Conservation (phyloP, 257 asterid species). For the Fraxinus cuspidata region DNA sequence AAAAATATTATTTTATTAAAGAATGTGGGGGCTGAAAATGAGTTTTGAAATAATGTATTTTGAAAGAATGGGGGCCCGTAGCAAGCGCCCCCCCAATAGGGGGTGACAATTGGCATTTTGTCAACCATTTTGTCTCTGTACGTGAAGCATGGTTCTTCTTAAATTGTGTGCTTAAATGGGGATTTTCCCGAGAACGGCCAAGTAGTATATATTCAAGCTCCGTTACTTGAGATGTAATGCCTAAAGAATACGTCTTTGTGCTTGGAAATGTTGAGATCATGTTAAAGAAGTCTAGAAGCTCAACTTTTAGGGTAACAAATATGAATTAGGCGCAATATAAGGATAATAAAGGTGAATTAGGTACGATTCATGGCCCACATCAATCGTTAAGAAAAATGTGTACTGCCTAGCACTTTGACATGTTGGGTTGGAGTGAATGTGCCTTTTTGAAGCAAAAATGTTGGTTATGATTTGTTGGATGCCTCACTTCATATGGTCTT, state of each 20-base stretch:
- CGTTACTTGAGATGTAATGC: neutral
- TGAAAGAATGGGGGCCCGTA: too few species aligned
- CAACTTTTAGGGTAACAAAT: neutral
- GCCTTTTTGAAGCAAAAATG: neutral
- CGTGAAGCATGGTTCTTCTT: too few species aligned
- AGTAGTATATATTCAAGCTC: neutral
- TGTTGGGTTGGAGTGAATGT: constrained; percentile 7
- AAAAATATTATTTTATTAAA: too few species aligned
- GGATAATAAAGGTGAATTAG: constrained; percentile 8
- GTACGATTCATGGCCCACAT: neutral
- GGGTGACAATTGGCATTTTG: too few species aligned
- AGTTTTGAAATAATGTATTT: too few species aligned
- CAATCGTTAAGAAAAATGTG: constrained; percentile 17
- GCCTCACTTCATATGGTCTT: neutral
- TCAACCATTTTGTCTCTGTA: too few species aligned
- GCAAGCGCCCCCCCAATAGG: too few species aligned
- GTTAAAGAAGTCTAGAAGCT: neutral
- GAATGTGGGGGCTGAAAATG: too few species aligned
- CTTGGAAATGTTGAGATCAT: neutral
- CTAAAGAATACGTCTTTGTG: neutral
- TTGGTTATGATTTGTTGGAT: neutral
- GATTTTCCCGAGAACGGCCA: neutral
- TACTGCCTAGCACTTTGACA: constrained; percentile 3
- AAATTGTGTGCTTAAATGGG: neutral
- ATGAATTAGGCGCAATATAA: neutral